These are phyloP conservation scores for Hymenochaete sp. DNA, from an alignment of 1,284 basidiomycete genomes.

Conservation along the genomic window DNA sequence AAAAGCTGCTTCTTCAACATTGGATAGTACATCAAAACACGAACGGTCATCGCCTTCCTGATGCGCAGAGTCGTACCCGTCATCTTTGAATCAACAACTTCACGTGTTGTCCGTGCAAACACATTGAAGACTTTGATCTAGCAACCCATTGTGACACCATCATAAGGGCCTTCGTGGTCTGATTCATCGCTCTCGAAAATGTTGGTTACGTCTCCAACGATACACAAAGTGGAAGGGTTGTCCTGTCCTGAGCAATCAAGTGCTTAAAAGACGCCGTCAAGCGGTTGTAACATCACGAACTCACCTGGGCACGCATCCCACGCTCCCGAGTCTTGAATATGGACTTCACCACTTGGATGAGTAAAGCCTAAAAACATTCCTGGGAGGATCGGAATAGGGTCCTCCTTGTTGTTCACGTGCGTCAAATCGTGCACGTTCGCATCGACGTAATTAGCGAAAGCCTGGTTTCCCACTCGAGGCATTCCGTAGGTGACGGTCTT, in stretches of 20 bases:
- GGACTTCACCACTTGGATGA: slow-evolving; percentile 26
- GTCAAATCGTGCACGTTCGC: slow-evolving; percentile 20
- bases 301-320: slow-evolving; percentile 23
- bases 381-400: slow-evolving; percentile 27
- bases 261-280: background rate
- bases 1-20: no score
- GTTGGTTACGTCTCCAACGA: slow-evolving; percentile 17
- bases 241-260: slow-evolving; percentile 14
- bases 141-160: slow-evolving; percentile 21
- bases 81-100: no score
- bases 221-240: slow-evolving; percentile 16
- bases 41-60: no score
- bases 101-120: no score
- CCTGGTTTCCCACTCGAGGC: slow-evolving; percentile 30
- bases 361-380: slow-evolving; percentile 25
- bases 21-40: no score
- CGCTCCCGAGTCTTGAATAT: slow-evolving; percentile 21
- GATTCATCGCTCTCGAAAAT: slow-evolving; percentile 17
- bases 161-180: slow-evolving; percentile 21
- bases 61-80: no score
- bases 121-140: no score
- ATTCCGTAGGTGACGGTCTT: slow-evolving; percentile 36
- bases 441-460: slow-evolving; percentile 21
- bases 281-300: background rate
- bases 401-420: slow-evolving; percentile 26